Evolutionary conservation across 345 rosid species (phyloP), one percentile per base, ranked within the genome.

Genomic region (Heritiera littoralis): DNA sequence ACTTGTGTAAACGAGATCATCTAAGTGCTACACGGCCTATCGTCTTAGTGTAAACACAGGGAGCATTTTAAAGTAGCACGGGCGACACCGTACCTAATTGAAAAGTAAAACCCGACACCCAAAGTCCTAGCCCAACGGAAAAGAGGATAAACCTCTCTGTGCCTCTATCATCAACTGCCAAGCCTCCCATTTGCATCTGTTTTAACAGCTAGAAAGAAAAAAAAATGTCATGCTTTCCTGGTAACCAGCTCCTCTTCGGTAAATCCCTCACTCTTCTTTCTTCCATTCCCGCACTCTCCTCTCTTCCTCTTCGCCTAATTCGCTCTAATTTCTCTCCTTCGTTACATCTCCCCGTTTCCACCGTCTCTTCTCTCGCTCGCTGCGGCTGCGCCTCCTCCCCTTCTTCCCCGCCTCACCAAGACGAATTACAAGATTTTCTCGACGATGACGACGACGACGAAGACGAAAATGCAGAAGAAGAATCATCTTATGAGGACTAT

Each of bases 351-450:
- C 72, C 81, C 41, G 2, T 74, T 13, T 80, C 83, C 20, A 61
- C 75, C 59, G 13, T 54, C 54, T 32, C 83, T 13, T 35, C 28
- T 73, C 78, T 70, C 66, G 63, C 72, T 67, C 20, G 66, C 76
- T 61, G 77, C 80, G 87, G 82, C 84, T 54, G 65, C 60, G 75
- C 81, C 77, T 43, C 74, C 54, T 64, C 86, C 41, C 79, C 79
- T 23, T 9, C 85, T 46, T 61, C 84, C 28, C 64, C 52, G 4
- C 38, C 73, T 49, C 83, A 77, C 20, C 68, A 73, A 23, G 90
- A 83, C 49, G 79, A 83, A 64, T 61, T 60, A 51, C 59, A 77
- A 18, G 18, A 41, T 52, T 20, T 78, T 10, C 59, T 78, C 18
- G 59, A 54, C 1, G 74, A 35, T 3, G 3, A 35, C 38, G 38